Conservation (phyloP, 768 basidiomycete species). For the Rickenella mellea region DNA sequence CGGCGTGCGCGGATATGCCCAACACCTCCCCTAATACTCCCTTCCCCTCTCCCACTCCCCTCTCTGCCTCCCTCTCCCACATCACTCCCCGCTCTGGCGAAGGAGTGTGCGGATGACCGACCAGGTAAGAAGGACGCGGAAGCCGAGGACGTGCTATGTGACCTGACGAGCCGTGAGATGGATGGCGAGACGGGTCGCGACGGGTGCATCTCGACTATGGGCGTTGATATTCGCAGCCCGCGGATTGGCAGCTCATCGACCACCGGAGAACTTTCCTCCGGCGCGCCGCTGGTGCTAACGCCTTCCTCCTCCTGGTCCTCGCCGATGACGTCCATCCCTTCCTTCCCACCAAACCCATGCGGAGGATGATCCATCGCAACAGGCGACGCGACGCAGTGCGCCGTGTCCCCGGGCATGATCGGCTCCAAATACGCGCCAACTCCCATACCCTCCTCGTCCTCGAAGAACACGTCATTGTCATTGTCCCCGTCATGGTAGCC, state of each 20-base stretch:
- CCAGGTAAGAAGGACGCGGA: no score
- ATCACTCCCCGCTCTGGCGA: no score
- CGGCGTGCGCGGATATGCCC: background rate
- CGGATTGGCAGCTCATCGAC: conserved; percentile 30
- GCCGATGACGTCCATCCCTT: conserved; percentile 10
- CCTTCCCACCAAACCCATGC: conserved; percentile 1
- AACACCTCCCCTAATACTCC: background rate
- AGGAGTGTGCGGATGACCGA: no score
- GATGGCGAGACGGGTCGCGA: background rate
- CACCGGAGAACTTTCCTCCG: conserved; percentile 13
- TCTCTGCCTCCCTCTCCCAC: background rate
- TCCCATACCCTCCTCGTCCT: conserved; percentile 12
- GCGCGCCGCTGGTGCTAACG: no score
- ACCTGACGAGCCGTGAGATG: background rate
- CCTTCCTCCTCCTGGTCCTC: conserved; percentile 18
- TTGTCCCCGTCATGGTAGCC: background rate
- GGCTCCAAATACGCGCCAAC: conserved; percentile 25
- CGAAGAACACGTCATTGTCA: background rate
- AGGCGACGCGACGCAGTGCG: conserved; percentile 1
- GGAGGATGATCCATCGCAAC: conserved; percentile 1
- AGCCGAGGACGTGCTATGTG: background rate
- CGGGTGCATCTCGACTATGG: conserved; percentile 1
- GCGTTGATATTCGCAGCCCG: conserved; percentile 19
- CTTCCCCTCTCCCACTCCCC: background rate
- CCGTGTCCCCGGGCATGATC: conserved; percentile 10